A percentile compares a stretch with the other conserved stretches of the same genome.
Evolutionary conservation across 352 stramenopile genomes (phyloP).

Genomic region (Globisporangium polare): DNA sequence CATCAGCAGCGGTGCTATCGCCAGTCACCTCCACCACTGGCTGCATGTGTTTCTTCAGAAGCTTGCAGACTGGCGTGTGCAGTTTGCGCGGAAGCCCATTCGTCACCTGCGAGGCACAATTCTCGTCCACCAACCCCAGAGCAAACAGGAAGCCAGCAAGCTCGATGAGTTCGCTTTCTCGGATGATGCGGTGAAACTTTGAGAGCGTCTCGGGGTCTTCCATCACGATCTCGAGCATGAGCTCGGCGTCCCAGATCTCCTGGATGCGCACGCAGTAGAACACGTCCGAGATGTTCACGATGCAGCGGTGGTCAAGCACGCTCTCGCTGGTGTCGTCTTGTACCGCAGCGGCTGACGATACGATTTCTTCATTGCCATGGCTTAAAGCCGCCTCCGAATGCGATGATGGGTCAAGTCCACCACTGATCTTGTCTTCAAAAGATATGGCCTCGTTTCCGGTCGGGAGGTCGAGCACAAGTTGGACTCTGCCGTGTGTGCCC

Average conservation of each 20-base stretch:
- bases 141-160: constrained; percentile 32
- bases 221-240: constrained; percentile 51
- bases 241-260: constrained; percentile 62
- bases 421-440: background rate
- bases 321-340: constrained; percentile 13
- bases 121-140: constrained; percentile 13
- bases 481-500: background rate
- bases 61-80: constrained; percentile 21
- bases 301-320: constrained; percentile 50
- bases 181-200: constrained; percentile 27
- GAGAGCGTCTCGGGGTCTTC: constrained; percentile 44
- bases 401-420: background rate
- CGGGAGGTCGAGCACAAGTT: constrained; percentile 37
- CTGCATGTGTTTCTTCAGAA: constrained; percentile 26
- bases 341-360: background rate
- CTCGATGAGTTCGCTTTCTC: constrained; percentile 28
- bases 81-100: constrained; percentile 25
- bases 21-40: background rate
- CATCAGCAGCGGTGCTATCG: background rate
- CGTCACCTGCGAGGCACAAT: constrained; percentile 21
- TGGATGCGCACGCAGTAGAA: constrained; percentile 63
- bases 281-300: constrained; percentile 35
- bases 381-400: too few species aligned
- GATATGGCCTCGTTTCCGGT: background rate
- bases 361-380: too few species aligned